Conservation (phyloP, 2,329 filamentous ascomycete species). For the Apiospora koreana region DNA sequence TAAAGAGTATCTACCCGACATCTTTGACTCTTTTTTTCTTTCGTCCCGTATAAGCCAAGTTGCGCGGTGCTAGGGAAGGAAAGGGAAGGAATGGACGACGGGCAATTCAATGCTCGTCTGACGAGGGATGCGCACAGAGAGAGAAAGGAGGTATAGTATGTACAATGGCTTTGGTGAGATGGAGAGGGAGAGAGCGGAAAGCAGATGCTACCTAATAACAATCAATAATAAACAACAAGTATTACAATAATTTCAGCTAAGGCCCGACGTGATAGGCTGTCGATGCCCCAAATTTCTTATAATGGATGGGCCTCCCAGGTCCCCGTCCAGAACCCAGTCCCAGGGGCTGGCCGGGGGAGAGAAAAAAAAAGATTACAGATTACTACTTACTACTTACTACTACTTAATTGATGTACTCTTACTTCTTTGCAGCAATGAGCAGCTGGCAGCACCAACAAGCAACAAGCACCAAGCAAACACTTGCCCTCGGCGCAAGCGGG, state of each 20-base stretch:
- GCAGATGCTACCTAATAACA: constrained; percentile 5
- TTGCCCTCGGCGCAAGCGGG: not conserved
- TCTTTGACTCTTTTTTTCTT: constrained; percentile 13
- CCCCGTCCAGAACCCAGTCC: too few species aligned
- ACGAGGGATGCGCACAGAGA: not conserved
- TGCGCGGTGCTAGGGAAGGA: constrained; percentile 13
- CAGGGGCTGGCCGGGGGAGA: not conserved
- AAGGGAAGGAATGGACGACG: constrained; percentile 26
- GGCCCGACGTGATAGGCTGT: not conserved
- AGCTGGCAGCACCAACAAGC: too few species aligned
- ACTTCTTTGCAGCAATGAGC: too few species aligned
- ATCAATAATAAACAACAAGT: constrained; percentile 8
- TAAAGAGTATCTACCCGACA: constrained; percentile 28
- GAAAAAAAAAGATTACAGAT: not conserved
- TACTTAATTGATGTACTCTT: too few species aligned
- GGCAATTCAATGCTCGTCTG: constrained; percentile 28
- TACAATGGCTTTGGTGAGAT: not conserved
- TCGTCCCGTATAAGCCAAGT: constrained; percentile 5
- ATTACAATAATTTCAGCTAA: not conserved
- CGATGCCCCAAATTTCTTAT: not conserved
- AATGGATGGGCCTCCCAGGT: not conserved
- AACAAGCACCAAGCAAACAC: not conserved
- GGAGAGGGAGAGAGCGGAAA: constrained; percentile 3
- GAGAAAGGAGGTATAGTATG: not conserved
- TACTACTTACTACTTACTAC: not conserved